These are phyloP conservation scores for Cyberlindnera galapagoensis DNA, from an alignment of 805 yeast genomes.

Conservation along the genomic window DNA sequence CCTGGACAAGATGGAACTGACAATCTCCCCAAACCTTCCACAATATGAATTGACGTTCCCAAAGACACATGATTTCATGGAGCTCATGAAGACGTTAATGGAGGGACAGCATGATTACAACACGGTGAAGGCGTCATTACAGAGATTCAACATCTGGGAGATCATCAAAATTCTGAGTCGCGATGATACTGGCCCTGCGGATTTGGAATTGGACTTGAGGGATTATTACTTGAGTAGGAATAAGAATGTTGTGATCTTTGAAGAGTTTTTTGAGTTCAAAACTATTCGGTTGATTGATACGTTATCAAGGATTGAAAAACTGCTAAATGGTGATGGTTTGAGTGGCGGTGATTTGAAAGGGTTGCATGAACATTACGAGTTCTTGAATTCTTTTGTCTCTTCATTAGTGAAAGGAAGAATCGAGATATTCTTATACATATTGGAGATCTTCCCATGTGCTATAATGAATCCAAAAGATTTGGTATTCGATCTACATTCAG, in stretches of 20 bases:
- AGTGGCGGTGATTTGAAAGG: not conserved
- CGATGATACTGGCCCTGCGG: slow-evolving; percentile 10
- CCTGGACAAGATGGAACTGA: slow-evolving; percentile 42
- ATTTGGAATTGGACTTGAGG: slow-evolving; percentile 23
- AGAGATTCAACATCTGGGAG: slow-evolving; percentile 27
- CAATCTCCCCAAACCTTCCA: slow-evolving; percentile 5
- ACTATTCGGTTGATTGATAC: slow-evolving; percentile 18
- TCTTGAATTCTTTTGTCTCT: slow-evolving; percentile 3
- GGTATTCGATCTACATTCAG: slow-evolving; percentile 14
- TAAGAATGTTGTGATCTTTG: slow-evolving; percentile 27
- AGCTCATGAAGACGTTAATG: slow-evolving; percentile 7
- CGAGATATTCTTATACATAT: slow-evolving; percentile 17
- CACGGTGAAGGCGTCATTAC: slow-evolving; percentile 23
- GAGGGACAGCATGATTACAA: slow-evolving; percentile 24
- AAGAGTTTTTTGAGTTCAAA: slow-evolving; percentile 27
- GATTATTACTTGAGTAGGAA: slow-evolving; percentile 27
- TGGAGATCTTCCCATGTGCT: slow-evolving; percentile 19
- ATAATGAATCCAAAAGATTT: slow-evolving; percentile 7
- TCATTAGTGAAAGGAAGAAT: slow-evolving; percentile 6
- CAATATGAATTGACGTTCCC: slow-evolving; percentile 12
- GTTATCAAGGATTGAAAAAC: slow-evolving; percentile 10
- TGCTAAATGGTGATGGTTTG: not conserved
- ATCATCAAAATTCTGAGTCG: slow-evolving; percentile 23
- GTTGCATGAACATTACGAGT: slow-evolving; percentile 4
- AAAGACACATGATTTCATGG: slow-evolving; percentile 19